Percentiles rank a stretch among this genome's conserved stretches.
Conservation (phyloP, 768 basidiomycete species). For the Trametes elegans region DNA sequence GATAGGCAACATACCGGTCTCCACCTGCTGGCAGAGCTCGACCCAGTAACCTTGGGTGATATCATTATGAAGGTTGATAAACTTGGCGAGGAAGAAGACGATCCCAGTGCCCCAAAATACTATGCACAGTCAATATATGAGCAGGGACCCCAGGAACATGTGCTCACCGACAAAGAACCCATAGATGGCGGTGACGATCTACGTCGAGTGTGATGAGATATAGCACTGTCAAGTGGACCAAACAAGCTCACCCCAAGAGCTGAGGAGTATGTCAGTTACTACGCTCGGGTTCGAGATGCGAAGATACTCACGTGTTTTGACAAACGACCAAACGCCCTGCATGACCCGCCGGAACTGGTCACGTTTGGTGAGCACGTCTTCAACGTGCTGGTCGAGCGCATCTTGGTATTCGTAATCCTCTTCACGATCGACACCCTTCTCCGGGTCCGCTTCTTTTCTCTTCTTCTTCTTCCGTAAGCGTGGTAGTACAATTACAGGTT, state of each 20-base stretch:
- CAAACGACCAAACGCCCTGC: conserved; percentile 75
- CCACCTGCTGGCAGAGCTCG: conserved; percentile 73
- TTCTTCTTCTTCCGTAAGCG: conserved; percentile 18
- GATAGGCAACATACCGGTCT: conserved; percentile 50
- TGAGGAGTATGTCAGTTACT: conserved; percentile 22
- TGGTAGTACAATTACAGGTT: conserved; percentile 62
- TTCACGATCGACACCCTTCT: conserved; percentile 30
- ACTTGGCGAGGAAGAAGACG: conserved; percentile 64
- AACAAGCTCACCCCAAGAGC: conserved; percentile 64
- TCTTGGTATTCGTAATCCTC: conserved; percentile 40
- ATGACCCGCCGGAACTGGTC: conserved; percentile 58
- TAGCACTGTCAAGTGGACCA: background rate
- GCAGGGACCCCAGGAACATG: background rate
- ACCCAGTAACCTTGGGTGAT: conserved; percentile 80
- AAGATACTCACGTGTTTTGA: conserved; percentile 69
- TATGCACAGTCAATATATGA: conserved; percentile 18
- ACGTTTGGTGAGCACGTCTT: conserved; percentile 65
- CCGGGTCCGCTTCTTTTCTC: conserved; percentile 23
- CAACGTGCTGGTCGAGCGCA: conserved; percentile 72
- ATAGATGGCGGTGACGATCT: conserved; percentile 70
- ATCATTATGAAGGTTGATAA: conserved; percentile 69
- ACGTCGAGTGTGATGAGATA: background rate
- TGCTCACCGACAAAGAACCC: conserved; percentile 67
- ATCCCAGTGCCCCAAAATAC: conserved; percentile 90
- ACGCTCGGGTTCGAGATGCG: background rate